Evolutionary conservation across 257 asterid genomes (phyloP).

Genomic region (Thymus mandschuricus): DNA sequence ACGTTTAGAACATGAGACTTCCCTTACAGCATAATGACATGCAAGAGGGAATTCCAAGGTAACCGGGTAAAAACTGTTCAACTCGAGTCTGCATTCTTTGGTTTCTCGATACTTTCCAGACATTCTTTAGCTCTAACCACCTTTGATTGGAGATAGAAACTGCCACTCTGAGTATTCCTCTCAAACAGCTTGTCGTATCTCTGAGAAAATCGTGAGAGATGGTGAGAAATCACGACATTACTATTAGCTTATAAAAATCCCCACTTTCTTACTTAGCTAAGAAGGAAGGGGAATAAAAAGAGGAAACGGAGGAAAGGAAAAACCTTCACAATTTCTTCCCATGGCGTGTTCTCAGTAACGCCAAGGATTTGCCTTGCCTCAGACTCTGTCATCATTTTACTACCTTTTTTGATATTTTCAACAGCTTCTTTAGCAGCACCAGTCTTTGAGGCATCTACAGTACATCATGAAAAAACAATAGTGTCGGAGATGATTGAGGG

Average conservation of each 20-base stretch:
- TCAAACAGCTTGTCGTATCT: slow-evolving; percentile 65
- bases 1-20: slow-evolving; percentile 5
- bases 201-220: slow-evolving; percentile 36
- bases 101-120: slow-evolving; percentile 52
- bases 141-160: slow-evolving; percentile 68
- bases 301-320: neutral
- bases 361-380: slow-evolving; percentile 87
- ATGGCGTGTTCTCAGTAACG: slow-evolving; percentile 60
- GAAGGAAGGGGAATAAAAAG: too few relatives aligned
- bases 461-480: slow-evolving; percentile 6
- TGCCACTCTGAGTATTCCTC: slow-evolving; percentile 64
- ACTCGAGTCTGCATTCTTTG: slow-evolving; percentile 33
- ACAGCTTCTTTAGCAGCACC: slow-evolving; percentile 80
- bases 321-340: slow-evolving; percentile 81
- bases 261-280: neutral
- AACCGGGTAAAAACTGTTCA: slow-evolving; percentile 1
- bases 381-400: slow-evolving; percentile 69
- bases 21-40: slow-evolving; percentile 12
- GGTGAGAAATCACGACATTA: neutral
- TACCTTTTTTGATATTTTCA: slow-evolving; percentile 53
- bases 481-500: neutral
- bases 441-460: slow-evolving; percentile 69
- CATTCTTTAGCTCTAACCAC: slow-evolving; percentile 80
- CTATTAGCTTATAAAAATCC: neutral
- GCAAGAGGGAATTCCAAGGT: slow-evolving; percentile 2